phyloP scores from a whole-genome alignment of 2,329 filamentous ascomycete species.

The Orbilia quercus region DNA sequence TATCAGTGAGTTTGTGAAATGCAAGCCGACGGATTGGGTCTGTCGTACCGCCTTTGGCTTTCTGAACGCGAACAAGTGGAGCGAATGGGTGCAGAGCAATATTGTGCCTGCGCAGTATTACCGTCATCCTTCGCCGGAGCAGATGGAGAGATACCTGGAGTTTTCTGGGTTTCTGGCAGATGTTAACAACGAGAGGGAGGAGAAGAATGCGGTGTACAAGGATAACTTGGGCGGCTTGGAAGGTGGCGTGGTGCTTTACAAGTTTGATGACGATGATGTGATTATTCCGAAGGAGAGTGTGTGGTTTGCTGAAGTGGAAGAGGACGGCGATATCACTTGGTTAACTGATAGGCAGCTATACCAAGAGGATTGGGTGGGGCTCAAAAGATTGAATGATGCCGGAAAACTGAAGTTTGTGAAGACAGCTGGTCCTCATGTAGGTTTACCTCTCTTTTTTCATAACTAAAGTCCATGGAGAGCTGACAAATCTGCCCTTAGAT shows the following conservation, averaged over 20 bases:
- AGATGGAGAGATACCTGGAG: slow-evolving; percentile 79
- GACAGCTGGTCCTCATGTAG: slow-evolving; percentile 83
- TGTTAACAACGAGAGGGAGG: slow-evolving; percentile 87
- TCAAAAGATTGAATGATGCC: slow-evolving; percentile 81
- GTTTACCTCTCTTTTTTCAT: background rate
- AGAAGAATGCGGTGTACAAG: slow-evolving; percentile 80
- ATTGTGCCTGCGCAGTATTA: slow-evolving; percentile 97
- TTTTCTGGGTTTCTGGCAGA: slow-evolving; percentile 90
- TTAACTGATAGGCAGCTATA: slow-evolving; percentile 79
- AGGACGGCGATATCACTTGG: slow-evolving; percentile 71
- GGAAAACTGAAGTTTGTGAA: slow-evolving; percentile 80
- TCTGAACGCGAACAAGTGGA: slow-evolving; percentile 83
- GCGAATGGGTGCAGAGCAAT: slow-evolving; percentile 77
- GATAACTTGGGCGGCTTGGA: slow-evolving; percentile 75
- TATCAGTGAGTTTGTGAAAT: slow-evolving; percentile 82
- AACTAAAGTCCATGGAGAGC: background rate
- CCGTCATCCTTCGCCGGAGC: slow-evolving; percentile 71
- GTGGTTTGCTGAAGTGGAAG: slow-evolving; percentile 87
- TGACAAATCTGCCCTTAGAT: slow-evolving; percentile 21
- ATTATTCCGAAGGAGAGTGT: slow-evolving; percentile 89
- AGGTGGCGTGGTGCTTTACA: slow-evolving; percentile 81
- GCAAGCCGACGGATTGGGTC: slow-evolving; percentile 77
- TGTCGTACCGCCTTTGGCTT: slow-evolving; percentile 84
- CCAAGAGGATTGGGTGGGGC: slow-evolving; percentile 90
- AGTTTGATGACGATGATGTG: slow-evolving; percentile 86